Percentiles rank a stretch among this genome's conserved stretches.
phyloP scores from a whole-genome alignment of 495 filamentous ascomycete genomes.

The Hypoxylon rickii region DNA sequence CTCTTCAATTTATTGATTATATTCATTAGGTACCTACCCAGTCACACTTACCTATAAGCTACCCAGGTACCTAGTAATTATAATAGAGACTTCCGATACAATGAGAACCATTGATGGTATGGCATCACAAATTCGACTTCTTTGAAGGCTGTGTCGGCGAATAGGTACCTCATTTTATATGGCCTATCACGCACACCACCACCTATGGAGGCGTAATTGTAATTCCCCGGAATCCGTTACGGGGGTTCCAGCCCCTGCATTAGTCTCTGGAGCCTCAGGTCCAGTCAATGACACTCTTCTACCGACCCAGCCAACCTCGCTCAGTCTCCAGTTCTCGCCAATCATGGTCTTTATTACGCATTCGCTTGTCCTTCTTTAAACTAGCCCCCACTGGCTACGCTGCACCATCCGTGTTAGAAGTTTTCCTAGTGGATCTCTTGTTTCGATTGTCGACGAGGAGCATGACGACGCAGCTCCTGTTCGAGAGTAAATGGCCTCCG shows the following conservation, averaged over 20 bases:
- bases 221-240: constrained; percentile 22
- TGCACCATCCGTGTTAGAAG: constrained; percentile 27
- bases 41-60: not conserved
- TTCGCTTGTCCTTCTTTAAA: constrained; percentile 7
- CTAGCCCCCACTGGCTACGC: constrained; percentile 24
- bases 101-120: too few relatives aligned
- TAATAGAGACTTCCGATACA: too few relatives aligned
- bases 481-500: constrained; percentile 18
- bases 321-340: too few relatives aligned
- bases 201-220: constrained; percentile 13
- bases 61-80: too few relatives aligned
- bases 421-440: constrained; percentile 26
- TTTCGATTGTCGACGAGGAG: constrained; percentile 27
- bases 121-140: too few relatives aligned
- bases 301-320: too few relatives aligned
- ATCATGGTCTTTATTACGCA: constrained; percentile 19
- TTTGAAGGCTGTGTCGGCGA: too few relatives aligned
- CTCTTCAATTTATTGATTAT: too few relatives aligned
- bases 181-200: too few relatives aligned
- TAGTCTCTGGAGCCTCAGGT: constrained; percentile 18
- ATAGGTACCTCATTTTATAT: not conserved
- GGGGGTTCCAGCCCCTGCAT: constrained; percentile 27
- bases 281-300: constrained; percentile 21
- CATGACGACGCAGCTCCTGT: constrained; percentile 32
- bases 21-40: too few relatives aligned